Evolutionary conservation across 2,329 filamentous ascomycete genomes (phyloP).

Genomic region (Metarhizium sp.): DNA sequence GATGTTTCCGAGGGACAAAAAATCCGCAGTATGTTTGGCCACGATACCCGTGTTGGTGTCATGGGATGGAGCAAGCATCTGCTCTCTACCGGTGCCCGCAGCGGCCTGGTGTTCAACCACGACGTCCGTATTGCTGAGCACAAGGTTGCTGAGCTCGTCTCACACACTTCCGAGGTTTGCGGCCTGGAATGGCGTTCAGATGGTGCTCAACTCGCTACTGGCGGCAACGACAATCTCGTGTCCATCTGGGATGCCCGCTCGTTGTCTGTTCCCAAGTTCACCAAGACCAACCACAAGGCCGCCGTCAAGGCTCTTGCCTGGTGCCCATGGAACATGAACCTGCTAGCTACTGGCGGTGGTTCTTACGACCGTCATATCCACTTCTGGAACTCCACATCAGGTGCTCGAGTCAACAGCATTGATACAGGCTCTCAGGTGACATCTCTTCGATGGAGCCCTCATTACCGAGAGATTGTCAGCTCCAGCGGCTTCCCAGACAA

Average conservation of each 20-base stretch:
- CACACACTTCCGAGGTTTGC: constrained; percentile 95
- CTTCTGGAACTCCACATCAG: constrained; percentile 99
- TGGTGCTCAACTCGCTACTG: constrained; percentile 91
- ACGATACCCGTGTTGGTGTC: constrained; percentile 91
- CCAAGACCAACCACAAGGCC: constrained; percentile 98
- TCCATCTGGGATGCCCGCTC: constrained; percentile 98
- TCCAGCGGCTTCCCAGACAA: constrained; percentile 99
- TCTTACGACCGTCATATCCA: constrained; percentile 97
- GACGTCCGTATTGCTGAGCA: constrained; percentile 96
- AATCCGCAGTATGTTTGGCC: constrained; percentile 96
- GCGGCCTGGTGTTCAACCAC: constrained; percentile 94
- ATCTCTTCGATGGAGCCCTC: constrained; percentile 88
- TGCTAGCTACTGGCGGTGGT: constrained; percentile 90
- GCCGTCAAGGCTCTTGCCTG: constrained; percentile 96
- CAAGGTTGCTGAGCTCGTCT: constrained; percentile 95
- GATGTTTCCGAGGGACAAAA: constrained; percentile 91
- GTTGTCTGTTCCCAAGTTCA: constrained; percentile 90
- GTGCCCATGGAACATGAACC: constrained; percentile 98
- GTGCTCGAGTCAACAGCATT: constrained; percentile 96
- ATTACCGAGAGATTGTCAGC: constrained; percentile 96
- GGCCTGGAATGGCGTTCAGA: constrained; percentile 97
- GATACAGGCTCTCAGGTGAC: constrained; percentile 97
- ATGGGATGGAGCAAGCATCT: constrained; percentile 99
- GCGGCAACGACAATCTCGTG: constrained; percentile 97
- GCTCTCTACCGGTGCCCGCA: constrained; percentile 88